Evolutionary conservation across 257 asterid genomes (phyloP).

Genomic region (Ilex aquifolium): DNA sequence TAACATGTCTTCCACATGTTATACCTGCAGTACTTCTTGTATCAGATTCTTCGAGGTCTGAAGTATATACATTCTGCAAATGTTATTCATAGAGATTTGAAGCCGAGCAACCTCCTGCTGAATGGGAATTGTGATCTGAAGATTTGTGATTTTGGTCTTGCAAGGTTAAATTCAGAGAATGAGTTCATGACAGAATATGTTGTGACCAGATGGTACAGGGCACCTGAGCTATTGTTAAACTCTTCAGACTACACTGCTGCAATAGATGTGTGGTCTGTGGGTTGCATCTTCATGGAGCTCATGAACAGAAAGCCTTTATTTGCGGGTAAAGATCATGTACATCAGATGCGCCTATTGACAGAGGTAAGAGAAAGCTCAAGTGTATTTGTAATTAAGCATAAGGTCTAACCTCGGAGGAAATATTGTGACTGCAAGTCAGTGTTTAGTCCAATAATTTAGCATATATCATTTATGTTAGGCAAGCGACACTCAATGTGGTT

Average conservation of each 20-base stretch:
- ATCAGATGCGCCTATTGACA: slow-evolving; percentile 80
- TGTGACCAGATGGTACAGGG: slow-evolving; percentile 99
- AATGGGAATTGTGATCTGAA: slow-evolving; percentile 92
- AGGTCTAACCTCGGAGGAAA: no score
- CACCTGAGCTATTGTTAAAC: slow-evolving; percentile 82
- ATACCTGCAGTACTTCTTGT: background rate
- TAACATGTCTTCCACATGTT: background rate
- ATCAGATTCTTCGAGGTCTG: slow-evolving; percentile 64
- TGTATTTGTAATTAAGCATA: no score
- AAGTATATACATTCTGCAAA: slow-evolving; percentile 93
- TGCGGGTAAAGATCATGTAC: slow-evolving; percentile 97
- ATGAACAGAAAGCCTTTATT: slow-evolving; percentile 85
- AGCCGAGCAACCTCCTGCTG: slow-evolving; percentile 86
- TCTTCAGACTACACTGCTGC: slow-evolving; percentile 88
- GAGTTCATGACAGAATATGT: slow-evolving; percentile 97
- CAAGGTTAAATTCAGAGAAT: slow-evolving; percentile 71
- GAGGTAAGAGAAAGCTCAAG: slow-evolving; percentile 33
- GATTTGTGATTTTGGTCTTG: slow-evolving; percentile 94
- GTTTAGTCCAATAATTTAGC: no score
- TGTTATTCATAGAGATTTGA: slow-evolving; percentile 84
- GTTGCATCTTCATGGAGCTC: slow-evolving; percentile 97
- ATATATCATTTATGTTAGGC: no score
- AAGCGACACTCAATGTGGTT: no score
- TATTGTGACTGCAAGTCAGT: no score
- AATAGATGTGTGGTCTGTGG: slow-evolving; percentile 96